phyloP scores from a whole-genome alignment of 352 stramenopile genomes.

The Globisporangium yorkense region DNA sequence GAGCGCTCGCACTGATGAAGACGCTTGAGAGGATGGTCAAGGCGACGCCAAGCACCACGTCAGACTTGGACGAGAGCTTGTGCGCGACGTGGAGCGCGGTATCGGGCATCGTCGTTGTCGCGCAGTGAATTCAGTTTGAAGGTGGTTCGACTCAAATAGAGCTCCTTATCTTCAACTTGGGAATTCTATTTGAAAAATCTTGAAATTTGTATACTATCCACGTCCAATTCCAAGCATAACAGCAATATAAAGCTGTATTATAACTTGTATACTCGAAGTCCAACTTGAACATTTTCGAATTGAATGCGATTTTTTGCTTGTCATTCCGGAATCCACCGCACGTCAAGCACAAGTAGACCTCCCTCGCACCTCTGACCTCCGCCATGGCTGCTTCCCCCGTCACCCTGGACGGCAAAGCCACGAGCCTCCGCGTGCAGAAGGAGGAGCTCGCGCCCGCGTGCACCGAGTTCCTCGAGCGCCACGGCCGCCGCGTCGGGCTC shows the following conservation, averaged over 20 bases:
- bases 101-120: too few species aligned
- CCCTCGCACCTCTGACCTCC: background rate
- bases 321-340: background rate
- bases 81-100: too few species aligned
- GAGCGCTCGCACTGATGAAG: too few species aligned
- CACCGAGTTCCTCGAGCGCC: slow-evolving; percentile 30
- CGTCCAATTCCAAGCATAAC: background rate
- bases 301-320: background rate
- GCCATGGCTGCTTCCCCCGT: slow-evolving; percentile 2
- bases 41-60: too few species aligned
- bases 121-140: too few species aligned
- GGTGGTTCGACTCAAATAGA: too few species aligned
- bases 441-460: slow-evolving; percentile 80
- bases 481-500: slow-evolving; percentile 87
- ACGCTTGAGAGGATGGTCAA: too few species aligned
- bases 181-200: too few species aligned
- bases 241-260: background rate
- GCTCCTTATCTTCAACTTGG: too few species aligned
- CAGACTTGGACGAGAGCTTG: too few species aligned
- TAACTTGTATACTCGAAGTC: background rate
- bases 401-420: slow-evolving; percentile 81
- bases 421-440: slow-evolving; percentile 72
- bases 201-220: too few species aligned
- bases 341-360: background rate
- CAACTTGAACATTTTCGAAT: too few species aligned